Conservation (phyloP, 2,329 filamentous ascomycete species). For the Aspergillus quadrilineatus region DNA sequence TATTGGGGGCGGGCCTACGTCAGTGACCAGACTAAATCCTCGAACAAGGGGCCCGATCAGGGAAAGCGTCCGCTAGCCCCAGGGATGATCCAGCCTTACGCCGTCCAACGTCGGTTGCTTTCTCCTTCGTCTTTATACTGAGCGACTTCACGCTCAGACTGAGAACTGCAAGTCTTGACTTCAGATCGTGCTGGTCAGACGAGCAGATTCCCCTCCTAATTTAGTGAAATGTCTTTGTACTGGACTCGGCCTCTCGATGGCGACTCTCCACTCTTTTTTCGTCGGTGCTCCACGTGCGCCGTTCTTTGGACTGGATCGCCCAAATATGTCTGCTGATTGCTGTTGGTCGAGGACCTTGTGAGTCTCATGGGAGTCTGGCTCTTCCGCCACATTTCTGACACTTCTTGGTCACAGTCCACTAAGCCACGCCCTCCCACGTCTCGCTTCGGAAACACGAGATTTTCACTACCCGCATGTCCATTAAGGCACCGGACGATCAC, state of each 20-base stretch:
- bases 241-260: neutral
- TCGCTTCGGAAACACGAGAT: too few species aligned
- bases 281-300: slow-evolving; percentile 12
- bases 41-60: slow-evolving; percentile 5
- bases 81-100: neutral
- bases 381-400: neutral
- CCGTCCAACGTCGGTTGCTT: neutral
- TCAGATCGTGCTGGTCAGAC: neutral
- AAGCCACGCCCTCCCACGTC: neutral
- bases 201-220: neutral
- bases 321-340: slow-evolving; percentile 5
- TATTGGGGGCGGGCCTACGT: slow-evolving; percentile 8
- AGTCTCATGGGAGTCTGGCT: neutral
- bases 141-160: neutral
- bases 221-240: neutral
- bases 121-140: neutral
- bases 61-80: slow-evolving; percentile 11
- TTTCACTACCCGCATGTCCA: too few species aligned
- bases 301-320: slow-evolving; percentile 1
- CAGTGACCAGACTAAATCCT: slow-evolving; percentile 1
- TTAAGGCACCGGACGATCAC: too few species aligned
- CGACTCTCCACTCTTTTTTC: slow-evolving; percentile 9
- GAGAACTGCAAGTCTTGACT: neutral
- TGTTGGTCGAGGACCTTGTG: slow-evolving; percentile 11
- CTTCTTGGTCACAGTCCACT: neutral